Evolutionary conservation across 2,329 filamentous ascomycete genomes (phyloP).

Genomic region (Arachnomyces sp.): DNA sequence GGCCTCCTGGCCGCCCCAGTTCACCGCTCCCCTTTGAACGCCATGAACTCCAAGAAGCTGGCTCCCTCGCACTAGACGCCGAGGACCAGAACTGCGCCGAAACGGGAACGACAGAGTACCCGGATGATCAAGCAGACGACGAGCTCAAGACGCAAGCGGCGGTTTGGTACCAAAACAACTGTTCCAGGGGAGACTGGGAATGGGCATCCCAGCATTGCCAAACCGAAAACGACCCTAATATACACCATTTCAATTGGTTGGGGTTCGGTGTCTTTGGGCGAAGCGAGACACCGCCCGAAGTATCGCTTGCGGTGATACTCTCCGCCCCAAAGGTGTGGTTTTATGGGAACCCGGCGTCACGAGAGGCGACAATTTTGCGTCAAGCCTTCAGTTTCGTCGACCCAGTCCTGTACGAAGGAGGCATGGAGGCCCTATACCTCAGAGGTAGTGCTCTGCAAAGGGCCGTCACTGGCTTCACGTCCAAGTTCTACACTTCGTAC

Average conservation of each 20-base stretch:
- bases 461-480: conserved; percentile 8
- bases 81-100: too few relatives aligned
- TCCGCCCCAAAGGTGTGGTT: conserved; percentile 7
- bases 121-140: too few relatives aligned
- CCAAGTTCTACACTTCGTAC: conserved; percentile 9
- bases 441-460: conserved; percentile 5
- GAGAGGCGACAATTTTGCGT: background rate
- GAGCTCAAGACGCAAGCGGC: too few relatives aligned
- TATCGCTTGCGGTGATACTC: conserved; percentile 11
- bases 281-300: conserved; percentile 11
- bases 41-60: too few relatives aligned
- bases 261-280: conserved; percentile 8
- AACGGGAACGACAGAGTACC: too few relatives aligned
- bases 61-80: too few relatives aligned
- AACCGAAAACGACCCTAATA: background rate
- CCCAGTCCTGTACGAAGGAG: conserved; percentile 10
- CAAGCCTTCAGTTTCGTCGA: conserved; percentile 13
- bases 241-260: conserved; percentile 15
- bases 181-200: background rate
- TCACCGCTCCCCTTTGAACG: too few relatives aligned
- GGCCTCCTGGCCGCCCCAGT: too few relatives aligned
- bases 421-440: conserved; percentile 1
- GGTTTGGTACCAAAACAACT: too few relatives aligned
- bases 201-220: background rate
- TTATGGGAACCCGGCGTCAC: background rate